These are phyloP conservation scores for Acer yangbiense DNA, from an alignment of 345 rosid genomes.

Conservation along the genomic window DNA sequence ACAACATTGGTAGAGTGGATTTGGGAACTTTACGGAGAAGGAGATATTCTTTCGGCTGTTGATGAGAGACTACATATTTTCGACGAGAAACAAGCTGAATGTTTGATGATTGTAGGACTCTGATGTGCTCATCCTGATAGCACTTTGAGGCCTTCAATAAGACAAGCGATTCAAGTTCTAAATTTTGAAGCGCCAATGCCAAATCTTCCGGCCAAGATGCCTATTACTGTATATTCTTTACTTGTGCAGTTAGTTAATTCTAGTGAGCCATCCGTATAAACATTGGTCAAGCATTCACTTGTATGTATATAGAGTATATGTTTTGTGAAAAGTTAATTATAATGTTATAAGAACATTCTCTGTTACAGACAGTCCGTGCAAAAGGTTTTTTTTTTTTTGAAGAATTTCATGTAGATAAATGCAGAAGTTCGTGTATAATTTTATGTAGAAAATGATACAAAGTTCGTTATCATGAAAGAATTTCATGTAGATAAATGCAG, in stretches of 20 bases:
- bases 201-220: conserved; percentile 29
- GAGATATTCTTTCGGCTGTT: conserved; percentile 19
- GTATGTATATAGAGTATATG: no score
- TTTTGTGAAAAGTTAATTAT: no score
- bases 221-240: conserved; percentile 11
- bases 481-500: no score
- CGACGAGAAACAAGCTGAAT: conserved; percentile 22
- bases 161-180: conserved; percentile 30
- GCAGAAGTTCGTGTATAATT: no score
- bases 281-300: conserved; percentile 3
- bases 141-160: conserved; percentile 33
- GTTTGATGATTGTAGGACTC: conserved; percentile 31
- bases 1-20: conserved; percentile 42
- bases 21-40: conserved; percentile 41
- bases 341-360: no score
- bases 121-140: conserved; percentile 39
- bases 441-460: no score
- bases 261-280: conserved; percentile 5
- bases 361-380: no score
- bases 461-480: no score
- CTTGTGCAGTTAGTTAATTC: background rate
- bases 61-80: conserved; percentile 26
- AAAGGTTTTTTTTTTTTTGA: no score
- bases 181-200: conserved; percentile 26
- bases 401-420: no score